A percentile compares a stretch with the other conserved stretches of the same genome.
Evolutionary conservation across 345 rosid species (phyloP).

Genomic region (Citrus reticulata): DNA sequence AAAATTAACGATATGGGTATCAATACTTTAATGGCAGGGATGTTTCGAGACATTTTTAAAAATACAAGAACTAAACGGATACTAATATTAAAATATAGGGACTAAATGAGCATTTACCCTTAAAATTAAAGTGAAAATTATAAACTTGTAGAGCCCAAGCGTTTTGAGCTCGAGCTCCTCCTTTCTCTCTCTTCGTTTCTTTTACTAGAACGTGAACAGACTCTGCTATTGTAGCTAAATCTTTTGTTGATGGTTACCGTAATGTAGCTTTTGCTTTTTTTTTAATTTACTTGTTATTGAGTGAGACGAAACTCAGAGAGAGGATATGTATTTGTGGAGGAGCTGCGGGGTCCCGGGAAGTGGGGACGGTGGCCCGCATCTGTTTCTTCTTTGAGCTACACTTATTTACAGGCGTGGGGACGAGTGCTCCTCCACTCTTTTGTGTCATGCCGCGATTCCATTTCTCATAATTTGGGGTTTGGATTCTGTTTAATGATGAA

Average conservation of each 20-base stretch:
- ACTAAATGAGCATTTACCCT: too few species aligned
- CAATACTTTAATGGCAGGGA: too few species aligned
- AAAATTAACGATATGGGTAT: too few species aligned
- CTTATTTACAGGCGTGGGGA: constrained; percentile 28
- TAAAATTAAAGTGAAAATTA: not conserved
- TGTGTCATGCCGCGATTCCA: not conserved
- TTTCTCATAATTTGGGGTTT: not conserved
- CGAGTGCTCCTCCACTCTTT: constrained; percentile 11
- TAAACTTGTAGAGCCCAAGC: constrained; percentile 5
- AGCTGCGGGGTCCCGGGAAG: constrained; percentile 12
- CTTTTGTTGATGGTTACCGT: constrained; percentile 14
- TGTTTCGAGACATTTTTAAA: too few species aligned
- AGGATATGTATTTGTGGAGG: not conserved
- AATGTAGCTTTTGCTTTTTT: constrained; percentile 25
- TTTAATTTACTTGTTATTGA: constrained; percentile 17
- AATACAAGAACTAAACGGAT: too few species aligned
- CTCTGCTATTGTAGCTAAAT: constrained; percentile 18
- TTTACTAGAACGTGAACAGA: constrained; percentile 5
- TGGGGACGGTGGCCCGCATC: constrained; percentile 36
- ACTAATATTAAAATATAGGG: too few species aligned
- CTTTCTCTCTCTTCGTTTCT: not conserved
- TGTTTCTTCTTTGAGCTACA: constrained; percentile 62
- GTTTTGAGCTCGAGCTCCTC: constrained; percentile 17
- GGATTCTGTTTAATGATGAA: not conserved
- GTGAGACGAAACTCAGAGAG: not conserved